These are phyloP conservation scores for Diutina rugosa DNA, from an alignment of 1,139 yeast genomes.

Conservation along the genomic window DNA sequence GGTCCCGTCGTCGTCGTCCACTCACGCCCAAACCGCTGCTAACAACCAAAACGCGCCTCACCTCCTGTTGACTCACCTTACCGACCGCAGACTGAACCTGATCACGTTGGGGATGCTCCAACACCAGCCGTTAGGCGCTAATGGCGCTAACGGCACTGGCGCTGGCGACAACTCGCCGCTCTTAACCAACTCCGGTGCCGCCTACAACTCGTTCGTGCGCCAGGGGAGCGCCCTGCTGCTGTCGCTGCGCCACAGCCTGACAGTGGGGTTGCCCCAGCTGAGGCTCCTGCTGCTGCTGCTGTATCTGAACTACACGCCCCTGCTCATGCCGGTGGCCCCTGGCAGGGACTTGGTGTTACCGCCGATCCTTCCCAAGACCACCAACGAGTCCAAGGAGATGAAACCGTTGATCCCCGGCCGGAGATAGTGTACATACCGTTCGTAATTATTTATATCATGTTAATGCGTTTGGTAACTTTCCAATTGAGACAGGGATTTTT, in stretches of 20 bases:
- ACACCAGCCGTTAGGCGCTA: neutral
- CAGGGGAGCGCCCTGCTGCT: neutral
- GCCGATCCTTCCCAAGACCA: neutral
- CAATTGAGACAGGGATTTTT: too few species aligned
- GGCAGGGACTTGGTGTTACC: neutral
- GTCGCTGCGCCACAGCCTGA: conserved; percentile 1
- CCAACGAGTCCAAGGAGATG: neutral
- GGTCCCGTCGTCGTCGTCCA: neutral
- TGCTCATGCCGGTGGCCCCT: neutral
- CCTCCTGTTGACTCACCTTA: neutral
- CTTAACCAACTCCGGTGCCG: neutral
- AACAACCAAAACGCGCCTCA: neutral
- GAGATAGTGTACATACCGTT: neutral
- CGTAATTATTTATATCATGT: neutral
- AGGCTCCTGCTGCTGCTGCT: neutral
- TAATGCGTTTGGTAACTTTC: too few species aligned
- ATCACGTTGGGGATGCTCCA: conserved; percentile 1
- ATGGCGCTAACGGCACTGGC: too few species aligned
- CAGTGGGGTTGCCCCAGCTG: neutral
- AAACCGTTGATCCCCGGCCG: neutral
- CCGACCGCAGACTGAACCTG: neutral
- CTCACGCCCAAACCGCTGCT: neutral
- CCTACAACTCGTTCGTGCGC: neutral
- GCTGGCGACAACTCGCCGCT: neutral
- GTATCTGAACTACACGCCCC: conserved; percentile 1